Conservation (phyloP, 148 eudicot genomes). For the Amaranthus palmeri region DNA sequence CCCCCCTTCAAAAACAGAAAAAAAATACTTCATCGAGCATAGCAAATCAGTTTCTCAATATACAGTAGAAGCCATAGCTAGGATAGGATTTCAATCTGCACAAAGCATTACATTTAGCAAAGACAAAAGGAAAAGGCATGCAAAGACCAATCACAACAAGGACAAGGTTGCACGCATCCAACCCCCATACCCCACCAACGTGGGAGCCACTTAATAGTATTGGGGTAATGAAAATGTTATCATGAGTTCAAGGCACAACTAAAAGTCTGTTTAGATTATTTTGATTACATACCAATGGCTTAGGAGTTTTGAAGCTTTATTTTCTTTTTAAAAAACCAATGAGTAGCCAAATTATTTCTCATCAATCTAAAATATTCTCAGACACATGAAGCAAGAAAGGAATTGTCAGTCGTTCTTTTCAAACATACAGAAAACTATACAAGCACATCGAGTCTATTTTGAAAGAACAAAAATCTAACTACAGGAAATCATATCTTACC, state of each 20-base stretch:
- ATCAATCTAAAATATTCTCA: background rate
- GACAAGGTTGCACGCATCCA: too few species aligned
- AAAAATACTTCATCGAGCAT: background rate
- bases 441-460: background rate
- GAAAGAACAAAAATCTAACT: background rate
- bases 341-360: too few species aligned
- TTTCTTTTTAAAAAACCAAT: too few species aligned
- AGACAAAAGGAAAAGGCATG: too few species aligned
- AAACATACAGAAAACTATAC: background rate
- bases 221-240: background rate
- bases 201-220: too few species aligned
- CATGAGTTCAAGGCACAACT: background rate
- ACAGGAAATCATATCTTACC: conserved; percentile 43
- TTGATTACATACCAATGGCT: background rate
- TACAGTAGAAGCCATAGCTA: too few species aligned
- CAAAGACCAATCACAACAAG: too few species aligned
- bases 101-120: too few species aligned
- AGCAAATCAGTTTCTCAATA: background rate
- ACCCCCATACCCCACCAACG: too few species aligned
- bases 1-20: background rate
- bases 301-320: too few species aligned
- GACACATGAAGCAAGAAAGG: background rate
- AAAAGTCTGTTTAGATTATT: background rate
- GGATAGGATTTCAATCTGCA: too few species aligned
- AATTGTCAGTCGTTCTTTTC: background rate